These are phyloP conservation scores for Carex parvula DNA, from an alignment of 176 grass and related monocot genomes.

Conservation along the genomic window DNA sequence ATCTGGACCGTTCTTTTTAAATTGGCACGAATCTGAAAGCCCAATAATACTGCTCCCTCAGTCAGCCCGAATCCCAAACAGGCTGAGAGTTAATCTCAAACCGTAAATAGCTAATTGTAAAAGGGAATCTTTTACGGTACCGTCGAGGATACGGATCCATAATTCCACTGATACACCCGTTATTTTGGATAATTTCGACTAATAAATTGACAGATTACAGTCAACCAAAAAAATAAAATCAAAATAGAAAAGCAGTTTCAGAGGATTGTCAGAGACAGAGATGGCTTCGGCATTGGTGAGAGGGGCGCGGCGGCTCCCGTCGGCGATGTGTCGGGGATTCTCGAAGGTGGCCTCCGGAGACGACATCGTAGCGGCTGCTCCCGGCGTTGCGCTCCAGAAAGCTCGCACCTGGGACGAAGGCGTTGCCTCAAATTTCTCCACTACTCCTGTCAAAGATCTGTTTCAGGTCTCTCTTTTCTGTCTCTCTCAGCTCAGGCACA, in stretches of 20 bases:
- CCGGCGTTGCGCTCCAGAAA: slow-evolving; percentile 81
- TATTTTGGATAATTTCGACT: not conserved
- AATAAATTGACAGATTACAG: not conserved
- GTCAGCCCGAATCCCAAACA: too few relatives aligned
- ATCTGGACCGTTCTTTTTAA: too few relatives aligned
- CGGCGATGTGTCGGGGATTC: slow-evolving; percentile 36
- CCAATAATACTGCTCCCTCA: too few relatives aligned
- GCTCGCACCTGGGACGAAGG: slow-evolving; percentile 89
- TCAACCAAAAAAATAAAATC: not conserved
- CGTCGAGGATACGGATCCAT: too few relatives aligned
- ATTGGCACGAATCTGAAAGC: too few relatives aligned
- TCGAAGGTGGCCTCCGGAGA: slow-evolving; percentile 40
- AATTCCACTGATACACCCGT: not conserved
- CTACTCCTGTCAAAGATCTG: slow-evolving; percentile 77
- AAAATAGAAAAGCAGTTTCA: not conserved
- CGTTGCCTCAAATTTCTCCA: slow-evolving; percentile 78
- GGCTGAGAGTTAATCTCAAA: too few relatives aligned
- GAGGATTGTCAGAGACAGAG: not conserved
- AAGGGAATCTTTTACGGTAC: too few relatives aligned
- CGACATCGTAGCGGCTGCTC: slow-evolving; percentile 59
- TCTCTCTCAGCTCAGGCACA: not conserved
- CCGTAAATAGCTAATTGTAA: too few relatives aligned
- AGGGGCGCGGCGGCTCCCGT: slow-evolving; percentile 33
- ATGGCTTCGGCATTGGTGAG: slow-evolving; percentile 74
- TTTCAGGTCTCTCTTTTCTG: slow-evolving; percentile 40